Evolutionary conservation across 2,329 filamentous ascomycete species (phyloP), one percentile per base, ranked within the genome.

Genomic region (Trichoderma afroharzianum): DNA sequence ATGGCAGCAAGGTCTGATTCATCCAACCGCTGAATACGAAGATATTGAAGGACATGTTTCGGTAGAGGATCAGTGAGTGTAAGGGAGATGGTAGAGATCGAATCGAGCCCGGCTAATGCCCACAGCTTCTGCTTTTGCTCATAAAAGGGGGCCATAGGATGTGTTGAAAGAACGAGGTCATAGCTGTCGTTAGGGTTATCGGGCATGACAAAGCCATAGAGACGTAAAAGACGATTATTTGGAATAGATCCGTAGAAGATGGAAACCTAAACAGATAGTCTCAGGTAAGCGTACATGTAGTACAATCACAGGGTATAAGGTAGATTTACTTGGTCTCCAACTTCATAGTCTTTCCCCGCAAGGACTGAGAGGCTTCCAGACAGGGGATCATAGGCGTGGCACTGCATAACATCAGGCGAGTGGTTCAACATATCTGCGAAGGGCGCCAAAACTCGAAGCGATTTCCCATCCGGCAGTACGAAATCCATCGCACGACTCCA

Each of bases 351-450:
- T 47, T 71, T 74, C 33, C 69, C 72, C 32, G 73, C 72, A 59
- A 74, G 76, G 70, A 81, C 73, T 71, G 77, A 80, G 72, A 81
- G 72, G 74, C 77, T 75, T 73, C 77, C 75, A 69, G 79, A 79
- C 63, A 71, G 74, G 50, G 73, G 67, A 76, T 81, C 77, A 72
- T 80, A 81, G 73, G 76, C 77, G 73, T 81, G 79, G 70, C 80
- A 81, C 73, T 79, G 77, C 75, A 77, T 76, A 39, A 77, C 78
- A 32, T 78, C 76, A 73, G 75, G 72, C 21, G 78, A 79, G 76
- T 81, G 80, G 75, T 81, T 81, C 63, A 81, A 73, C 80, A 81
- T 81, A 73, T 81, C 79, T 64, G 80, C 79, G 58, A 80, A 80
- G 39, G 79, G 80, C 63, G 79, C 78, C 71, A 81, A 43, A 63